Evolutionary conservation across 495 filamentous ascomycete genomes (phyloP).

Genomic region (Zalerion maritima): DNA sequence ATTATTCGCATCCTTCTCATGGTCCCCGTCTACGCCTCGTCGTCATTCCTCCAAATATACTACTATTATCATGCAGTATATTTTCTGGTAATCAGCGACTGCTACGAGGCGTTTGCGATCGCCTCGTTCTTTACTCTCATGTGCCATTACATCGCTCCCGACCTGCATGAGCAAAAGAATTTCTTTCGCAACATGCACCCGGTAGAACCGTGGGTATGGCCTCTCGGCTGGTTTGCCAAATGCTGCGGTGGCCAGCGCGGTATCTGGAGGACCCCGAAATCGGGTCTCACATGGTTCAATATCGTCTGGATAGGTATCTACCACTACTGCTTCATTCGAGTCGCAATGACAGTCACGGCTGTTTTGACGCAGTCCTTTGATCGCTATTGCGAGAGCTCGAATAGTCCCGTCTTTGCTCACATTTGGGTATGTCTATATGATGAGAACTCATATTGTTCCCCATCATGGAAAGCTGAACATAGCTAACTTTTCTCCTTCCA

Average conservation of each 20-base stretch:
- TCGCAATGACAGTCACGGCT: conserved; percentile 70
- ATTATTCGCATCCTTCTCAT: conserved; percentile 88
- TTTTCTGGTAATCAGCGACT: conserved; percentile 67
- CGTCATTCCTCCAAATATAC: conserved; percentile 61
- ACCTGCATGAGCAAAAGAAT: conserved; percentile 72
- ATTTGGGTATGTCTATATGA: conserved; percentile 50
- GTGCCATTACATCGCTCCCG: conserved; percentile 69
- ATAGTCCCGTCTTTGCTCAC: conserved; percentile 64
- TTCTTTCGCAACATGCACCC: conserved; percentile 57
- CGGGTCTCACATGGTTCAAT: conserved; percentile 90
- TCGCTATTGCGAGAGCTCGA: conserved; percentile 64
- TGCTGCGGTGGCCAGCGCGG: conserved; percentile 53
- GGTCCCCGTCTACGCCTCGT: conserved; percentile 71
- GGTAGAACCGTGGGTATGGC: conserved; percentile 62
- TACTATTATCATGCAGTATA: conserved; percentile 75
- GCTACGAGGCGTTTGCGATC: conserved; percentile 88
- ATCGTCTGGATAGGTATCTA: conserved; percentile 78
- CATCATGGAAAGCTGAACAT: conserved; percentile 2
- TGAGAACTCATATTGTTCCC: neutral
- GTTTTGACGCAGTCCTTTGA: conserved; percentile 54
- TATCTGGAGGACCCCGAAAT: conserved; percentile 57
- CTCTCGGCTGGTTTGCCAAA: conserved; percentile 51
- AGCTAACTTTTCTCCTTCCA: conserved; percentile 16
- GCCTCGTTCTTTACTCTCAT: conserved; percentile 82
- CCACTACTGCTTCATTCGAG: conserved; percentile 79